These are phyloP conservation scores for Nepenthes gracilis DNA, from an alignment of 148 eudicot genomes.

Conservation along the genomic window DNA sequence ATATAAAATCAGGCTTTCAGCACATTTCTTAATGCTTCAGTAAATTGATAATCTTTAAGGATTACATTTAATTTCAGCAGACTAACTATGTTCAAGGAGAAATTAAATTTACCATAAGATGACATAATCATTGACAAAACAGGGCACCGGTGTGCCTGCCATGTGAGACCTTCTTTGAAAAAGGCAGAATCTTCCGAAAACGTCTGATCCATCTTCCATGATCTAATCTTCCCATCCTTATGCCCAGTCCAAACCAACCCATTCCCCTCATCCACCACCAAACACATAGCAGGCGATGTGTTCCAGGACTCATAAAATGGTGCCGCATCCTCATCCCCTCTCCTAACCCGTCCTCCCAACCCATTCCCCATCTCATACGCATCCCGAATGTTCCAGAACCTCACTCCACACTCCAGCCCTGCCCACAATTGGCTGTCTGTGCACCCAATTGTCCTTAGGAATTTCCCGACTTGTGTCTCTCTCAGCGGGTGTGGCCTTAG, in stretches of 20 bases:
- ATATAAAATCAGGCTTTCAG: too few relatives aligned
- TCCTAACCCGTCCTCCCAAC: slow-evolving; percentile 44
- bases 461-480: slow-evolving; percentile 87
- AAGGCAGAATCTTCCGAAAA: slow-evolving; percentile 23
- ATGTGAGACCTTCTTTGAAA: slow-evolving; percentile 65
- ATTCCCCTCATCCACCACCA: slow-evolving; percentile 65
- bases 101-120: slow-evolving; percentile 45
- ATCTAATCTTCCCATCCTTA: slow-evolving; percentile 88
- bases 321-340: slow-evolving; percentile 92
- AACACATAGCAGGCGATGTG: slow-evolving; percentile 56
- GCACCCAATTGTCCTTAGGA: slow-evolving; percentile 64
- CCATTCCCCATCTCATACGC: slow-evolving; percentile 65
- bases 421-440: slow-evolving; percentile 90
- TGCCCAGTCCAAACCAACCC: slow-evolving; percentile 92
- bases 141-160: slow-evolving; percentile 89
- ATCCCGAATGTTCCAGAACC: slow-evolving; percentile 66
- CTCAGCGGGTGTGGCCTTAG: slow-evolving; percentile 88
- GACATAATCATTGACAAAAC: slow-evolving; percentile 58
- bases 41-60: too few relatives aligned
- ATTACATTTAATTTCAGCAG: too few relatives aligned
- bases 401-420: slow-evolving; percentile 81
- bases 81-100: too few relatives aligned
- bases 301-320: slow-evolving; percentile 70
- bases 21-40: too few relatives aligned
- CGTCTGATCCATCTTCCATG: slow-evolving; percentile 83